These are phyloP conservation scores for Aspergillus spinulosporus DNA, from an alignment of 2,329 filamentous ascomycete species.

Conservation along the genomic window DNA sequence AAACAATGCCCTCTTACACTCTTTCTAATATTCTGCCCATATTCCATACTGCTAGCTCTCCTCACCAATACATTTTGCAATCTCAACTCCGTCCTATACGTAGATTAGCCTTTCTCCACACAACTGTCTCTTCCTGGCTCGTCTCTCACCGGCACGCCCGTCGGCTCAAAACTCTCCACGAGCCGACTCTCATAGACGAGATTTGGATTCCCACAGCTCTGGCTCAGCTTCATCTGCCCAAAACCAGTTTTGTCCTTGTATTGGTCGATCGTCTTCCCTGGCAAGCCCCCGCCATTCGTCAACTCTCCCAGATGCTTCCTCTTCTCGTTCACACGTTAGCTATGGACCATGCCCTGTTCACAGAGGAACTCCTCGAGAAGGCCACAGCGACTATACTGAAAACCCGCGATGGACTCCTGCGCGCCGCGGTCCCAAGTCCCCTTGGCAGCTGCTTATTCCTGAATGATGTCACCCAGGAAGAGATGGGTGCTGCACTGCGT, in stretches of 20 bases:
- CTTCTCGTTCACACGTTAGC: neutral
- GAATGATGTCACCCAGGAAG: neutral
- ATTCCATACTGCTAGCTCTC: neutral
- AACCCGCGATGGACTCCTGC: neutral
- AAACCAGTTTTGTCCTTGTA: neutral
- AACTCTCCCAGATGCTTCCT: neutral
- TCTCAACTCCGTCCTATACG: neutral
- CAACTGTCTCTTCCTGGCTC: neutral
- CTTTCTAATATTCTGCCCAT: no score
- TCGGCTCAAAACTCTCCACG: neutral
- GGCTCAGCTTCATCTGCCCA: neutral
- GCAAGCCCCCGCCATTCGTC: neutral
- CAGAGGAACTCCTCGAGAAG: neutral
- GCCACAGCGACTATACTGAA: neutral
- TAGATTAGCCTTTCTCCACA: neutral
- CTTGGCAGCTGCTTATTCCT: neutral
- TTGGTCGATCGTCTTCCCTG: neutral
- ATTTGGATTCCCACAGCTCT: neutral
- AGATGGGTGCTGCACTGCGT: neutral
- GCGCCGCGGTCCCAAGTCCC: neutral
- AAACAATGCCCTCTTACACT: no score
- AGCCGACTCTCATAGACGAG: neutral
- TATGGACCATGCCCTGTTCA: neutral
- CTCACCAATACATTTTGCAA: neutral
- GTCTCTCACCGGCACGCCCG: neutral